Evolutionary conservation across 176 grass and related monocot genomes (phyloP).

Genomic region (Carex parvula): DNA sequence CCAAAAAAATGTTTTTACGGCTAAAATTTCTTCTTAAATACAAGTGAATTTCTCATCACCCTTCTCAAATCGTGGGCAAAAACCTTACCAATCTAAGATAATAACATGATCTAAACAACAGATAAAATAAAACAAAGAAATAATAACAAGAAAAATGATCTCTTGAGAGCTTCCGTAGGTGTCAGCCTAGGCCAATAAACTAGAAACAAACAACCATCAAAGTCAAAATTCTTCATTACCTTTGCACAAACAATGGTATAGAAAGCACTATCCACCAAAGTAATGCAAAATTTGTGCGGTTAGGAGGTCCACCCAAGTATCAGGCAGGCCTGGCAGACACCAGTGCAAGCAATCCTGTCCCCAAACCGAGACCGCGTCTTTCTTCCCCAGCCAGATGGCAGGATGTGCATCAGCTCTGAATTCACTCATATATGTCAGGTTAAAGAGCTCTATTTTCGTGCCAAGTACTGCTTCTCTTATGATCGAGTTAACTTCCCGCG

Average conservation of each 20-base stretch:
- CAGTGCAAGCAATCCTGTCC: slow-evolving; percentile 98
- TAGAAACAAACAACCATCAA: neutral
- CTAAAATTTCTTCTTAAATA: neutral
- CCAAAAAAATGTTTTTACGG: neutral
- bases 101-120: neutral
- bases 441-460: slow-evolving; percentile 54
- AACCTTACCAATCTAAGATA: neutral
- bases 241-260: neutral
- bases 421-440: slow-evolving; percentile 88
- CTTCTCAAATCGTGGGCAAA: neutral
- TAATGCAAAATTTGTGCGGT: slow-evolving; percentile 48
- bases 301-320: slow-evolving; percentile 88
- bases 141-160: neutral
- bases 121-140: neutral
- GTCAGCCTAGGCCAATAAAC: neutral
- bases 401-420: slow-evolving; percentile 86
- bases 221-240: neutral
- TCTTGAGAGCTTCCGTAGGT: neutral
- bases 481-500: slow-evolving; percentile 45
- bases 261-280: slow-evolving; percentile 17
- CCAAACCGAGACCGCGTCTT: slow-evolving; percentile 73
- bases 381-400: slow-evolving; percentile 85
- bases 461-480: slow-evolving; percentile 46
- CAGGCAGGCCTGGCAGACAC: slow-evolving; percentile 86
- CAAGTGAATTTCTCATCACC: neutral